These are phyloP conservation scores for Stagonosporopsis tanaceti DNA, from an alignment of 2,329 filamentous ascomycete species.

Conservation along the genomic window DNA sequence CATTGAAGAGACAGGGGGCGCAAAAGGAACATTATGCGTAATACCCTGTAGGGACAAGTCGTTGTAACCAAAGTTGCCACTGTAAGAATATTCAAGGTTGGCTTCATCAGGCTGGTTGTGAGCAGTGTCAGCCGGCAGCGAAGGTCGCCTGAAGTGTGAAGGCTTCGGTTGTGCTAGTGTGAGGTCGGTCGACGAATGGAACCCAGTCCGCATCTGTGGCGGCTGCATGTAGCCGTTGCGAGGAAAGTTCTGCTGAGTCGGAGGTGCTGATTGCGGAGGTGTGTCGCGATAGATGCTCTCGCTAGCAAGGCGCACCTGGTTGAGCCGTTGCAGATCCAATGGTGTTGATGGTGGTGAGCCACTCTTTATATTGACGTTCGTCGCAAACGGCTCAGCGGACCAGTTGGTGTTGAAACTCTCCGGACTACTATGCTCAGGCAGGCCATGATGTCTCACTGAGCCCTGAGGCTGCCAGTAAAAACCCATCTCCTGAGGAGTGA, in stretches of 20 bases:
- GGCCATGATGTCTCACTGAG: constrained; percentile 37
- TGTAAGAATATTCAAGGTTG: constrained; percentile 36
- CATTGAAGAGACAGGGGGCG: constrained; percentile 41
- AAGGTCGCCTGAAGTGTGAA: constrained; percentile 47
- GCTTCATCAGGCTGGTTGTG: constrained; percentile 35
- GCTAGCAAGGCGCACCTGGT: constrained; percentile 40
- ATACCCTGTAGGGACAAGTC: constrained; percentile 42
- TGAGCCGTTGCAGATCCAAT: constrained; percentile 41
- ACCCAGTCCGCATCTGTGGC: constrained; percentile 43
- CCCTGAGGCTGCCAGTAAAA: constrained; percentile 53
- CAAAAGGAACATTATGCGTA: constrained; percentile 45
- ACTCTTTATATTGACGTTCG: constrained; percentile 39
- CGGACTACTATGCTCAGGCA: constrained; percentile 51
- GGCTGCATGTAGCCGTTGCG: constrained; percentile 47
- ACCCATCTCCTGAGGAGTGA: constrained; percentile 54
- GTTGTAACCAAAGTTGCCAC: constrained; percentile 39
- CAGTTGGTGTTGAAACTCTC: constrained; percentile 47
- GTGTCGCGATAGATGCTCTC: constrained; percentile 54
- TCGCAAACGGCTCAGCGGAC: constrained; percentile 48
- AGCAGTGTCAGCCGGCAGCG: constrained; percentile 41
- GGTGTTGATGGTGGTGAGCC: constrained; percentile 59
- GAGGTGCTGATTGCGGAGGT: constrained; percentile 60
- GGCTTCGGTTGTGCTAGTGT: constrained; percentile 47
- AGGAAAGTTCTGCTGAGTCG: constrained; percentile 58
- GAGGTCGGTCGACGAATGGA: constrained; percentile 46